These are phyloP conservation scores for Multifurca ochricompacta DNA, from an alignment of 768 basidiomycete genomes.

Conservation along the genomic window DNA sequence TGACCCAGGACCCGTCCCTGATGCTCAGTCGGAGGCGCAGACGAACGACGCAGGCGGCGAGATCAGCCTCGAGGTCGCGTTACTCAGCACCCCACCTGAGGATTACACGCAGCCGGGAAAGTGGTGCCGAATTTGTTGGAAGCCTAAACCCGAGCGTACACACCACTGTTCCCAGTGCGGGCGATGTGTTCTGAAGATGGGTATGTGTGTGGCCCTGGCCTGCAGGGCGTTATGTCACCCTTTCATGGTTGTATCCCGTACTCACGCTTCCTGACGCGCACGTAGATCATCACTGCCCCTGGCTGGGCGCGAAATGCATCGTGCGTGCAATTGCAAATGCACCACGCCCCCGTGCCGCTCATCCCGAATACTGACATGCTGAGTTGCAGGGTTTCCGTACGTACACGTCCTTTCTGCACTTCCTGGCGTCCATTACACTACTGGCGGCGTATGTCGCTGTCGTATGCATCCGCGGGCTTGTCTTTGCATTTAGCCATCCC, in stretches of 20 bases:
- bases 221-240: not conserved
- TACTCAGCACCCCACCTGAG: slow-evolving; percentile 39
- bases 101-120: slow-evolving; percentile 47
- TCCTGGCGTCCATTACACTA: slow-evolving; percentile 55
- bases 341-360: not conserved
- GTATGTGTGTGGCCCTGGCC: slow-evolving; percentile 35
- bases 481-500: slow-evolving; percentile 60
- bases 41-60: slow-evolving; percentile 26
- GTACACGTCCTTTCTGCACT: slow-evolving; percentile 78
- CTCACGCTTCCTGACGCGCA: not conserved
- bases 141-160: slow-evolving; percentile 69
- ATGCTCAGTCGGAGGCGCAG: slow-evolving; percentile 12
- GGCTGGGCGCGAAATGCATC: slow-evolving; percentile 71
- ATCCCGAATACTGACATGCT: not conserved
- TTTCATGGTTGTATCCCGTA: not conserved
- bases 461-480: slow-evolving; percentile 46
- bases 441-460: slow-evolving; percentile 54
- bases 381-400: slow-evolving; percentile 64
- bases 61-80: slow-evolving; percentile 50
- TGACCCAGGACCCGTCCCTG: slow-evolving; percentile 60
- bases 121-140: slow-evolving; percentile 78
- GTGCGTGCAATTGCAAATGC: slow-evolving; percentile 34
- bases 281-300: slow-evolving; percentile 81
- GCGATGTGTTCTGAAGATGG: slow-evolving; percentile 80
- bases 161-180: slow-evolving; percentile 74